phyloP scores from a whole-genome alignment of 2,329 filamentous ascomycete species.

The Neonectria faginata region DNA sequence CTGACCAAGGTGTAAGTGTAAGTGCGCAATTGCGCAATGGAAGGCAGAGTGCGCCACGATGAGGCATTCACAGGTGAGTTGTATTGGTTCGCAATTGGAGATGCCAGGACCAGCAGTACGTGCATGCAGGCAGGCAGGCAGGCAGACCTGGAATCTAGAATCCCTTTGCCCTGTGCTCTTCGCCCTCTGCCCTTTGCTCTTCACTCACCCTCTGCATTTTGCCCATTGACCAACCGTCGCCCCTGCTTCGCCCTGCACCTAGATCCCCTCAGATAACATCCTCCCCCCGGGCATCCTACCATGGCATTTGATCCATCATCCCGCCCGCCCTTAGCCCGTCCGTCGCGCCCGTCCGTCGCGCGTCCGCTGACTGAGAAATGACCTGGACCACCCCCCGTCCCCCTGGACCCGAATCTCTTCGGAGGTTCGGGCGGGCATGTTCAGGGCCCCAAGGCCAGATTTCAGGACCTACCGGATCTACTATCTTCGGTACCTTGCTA shows the following conservation, averaged over 20 bases:
- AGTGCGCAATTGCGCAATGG: not conserved
- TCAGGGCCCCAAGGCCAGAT: not conserved
- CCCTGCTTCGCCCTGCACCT: slow-evolving; percentile 15
- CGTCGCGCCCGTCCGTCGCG: slow-evolving; percentile 12
- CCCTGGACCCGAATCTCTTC: not conserved
- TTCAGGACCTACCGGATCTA: too few species aligned
- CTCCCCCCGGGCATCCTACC: slow-evolving; percentile 5
- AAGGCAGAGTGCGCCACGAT: not conserved
- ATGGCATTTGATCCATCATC: slow-evolving; percentile 9
- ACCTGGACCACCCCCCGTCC: not conserved
- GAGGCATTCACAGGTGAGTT: not conserved
- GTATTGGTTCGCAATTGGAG: slow-evolving; percentile 1
- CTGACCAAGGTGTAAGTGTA: slow-evolving; percentile 15
- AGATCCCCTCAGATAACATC: slow-evolving; percentile 16
- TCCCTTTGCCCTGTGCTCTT: slow-evolving; percentile 3
- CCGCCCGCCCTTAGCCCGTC: slow-evolving; percentile 10
- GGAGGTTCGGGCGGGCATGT: not conserved
- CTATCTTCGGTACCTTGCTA: too few species aligned
- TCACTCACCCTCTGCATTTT: not conserved
- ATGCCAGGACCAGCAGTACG: slow-evolving; percentile 3
- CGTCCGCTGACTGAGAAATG: not conserved
- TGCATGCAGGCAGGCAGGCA: not conserved
- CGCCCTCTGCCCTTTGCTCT: slow-evolving; percentile 1
- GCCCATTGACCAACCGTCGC: slow-evolving; percentile 25
- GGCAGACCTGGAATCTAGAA: not conserved